phyloP scores from a whole-genome alignment of 306 rosid genomes.

The Trifolium subterraneum region DNA sequence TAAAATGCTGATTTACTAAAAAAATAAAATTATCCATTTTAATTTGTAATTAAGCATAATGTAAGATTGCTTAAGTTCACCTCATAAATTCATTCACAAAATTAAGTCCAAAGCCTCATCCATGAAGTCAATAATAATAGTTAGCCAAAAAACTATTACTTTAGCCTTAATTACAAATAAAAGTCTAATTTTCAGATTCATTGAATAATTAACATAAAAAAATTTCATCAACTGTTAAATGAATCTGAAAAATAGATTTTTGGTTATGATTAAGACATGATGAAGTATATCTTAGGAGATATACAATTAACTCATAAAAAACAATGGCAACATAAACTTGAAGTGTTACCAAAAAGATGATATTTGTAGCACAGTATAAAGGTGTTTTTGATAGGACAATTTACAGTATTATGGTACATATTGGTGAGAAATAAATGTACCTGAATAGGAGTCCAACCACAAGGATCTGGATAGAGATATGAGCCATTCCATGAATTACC shows the following conservation, averaged over 20 bases:
- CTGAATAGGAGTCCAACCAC: slow-evolving; percentile 99
- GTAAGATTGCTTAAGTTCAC: slow-evolving; percentile 2
- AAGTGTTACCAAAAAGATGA: background rate
- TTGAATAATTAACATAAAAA: too few species aligned
- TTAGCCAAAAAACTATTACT: too few species aligned
- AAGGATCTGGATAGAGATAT: slow-evolving; percentile 96
- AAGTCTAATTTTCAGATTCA: too few species aligned
- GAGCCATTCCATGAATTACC: slow-evolving; percentile 97
- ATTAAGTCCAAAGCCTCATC: slow-evolving; percentile 8
- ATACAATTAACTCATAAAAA: slow-evolving; percentile 8
- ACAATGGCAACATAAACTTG: slow-evolving; percentile 16
- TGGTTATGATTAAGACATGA: too few species aligned
- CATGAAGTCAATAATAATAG: too few species aligned
- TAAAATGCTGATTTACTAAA: background rate
- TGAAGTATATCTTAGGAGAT: background rate
- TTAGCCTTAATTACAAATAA: too few species aligned
- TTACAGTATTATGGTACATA: background rate
- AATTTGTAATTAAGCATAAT: background rate
- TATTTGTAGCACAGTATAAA: slow-evolving; percentile 29
- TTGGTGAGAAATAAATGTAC: slow-evolving; percentile 42
- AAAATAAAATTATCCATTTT: too few species aligned
- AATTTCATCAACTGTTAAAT: too few species aligned
- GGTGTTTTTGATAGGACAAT: slow-evolving; percentile 14
- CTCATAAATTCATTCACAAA: slow-evolving; percentile 26
- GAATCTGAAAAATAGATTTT: too few species aligned